These are phyloP conservation scores for Pseudogymnoascus sp. DNA, from an alignment of 2,329 filamentous ascomycete genomes.

Conservation along the genomic window DNA sequence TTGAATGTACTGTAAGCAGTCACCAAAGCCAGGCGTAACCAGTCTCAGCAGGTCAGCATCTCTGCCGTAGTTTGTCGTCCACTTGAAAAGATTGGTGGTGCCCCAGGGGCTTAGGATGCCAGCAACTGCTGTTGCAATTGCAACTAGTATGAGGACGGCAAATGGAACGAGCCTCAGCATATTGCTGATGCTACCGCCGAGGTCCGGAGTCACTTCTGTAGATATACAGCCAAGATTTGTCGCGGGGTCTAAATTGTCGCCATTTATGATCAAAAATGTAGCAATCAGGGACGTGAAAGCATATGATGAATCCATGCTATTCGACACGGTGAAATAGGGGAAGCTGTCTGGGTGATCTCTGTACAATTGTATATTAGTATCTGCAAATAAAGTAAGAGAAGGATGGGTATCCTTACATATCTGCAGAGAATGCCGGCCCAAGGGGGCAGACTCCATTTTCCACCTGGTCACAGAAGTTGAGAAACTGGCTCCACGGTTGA, in stretches of 20 bases:
- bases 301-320: constrained; percentile 75
- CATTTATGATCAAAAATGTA: constrained; percentile 67
- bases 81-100: constrained; percentile 79
- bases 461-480: constrained; percentile 60
- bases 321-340: constrained; percentile 65
- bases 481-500: constrained; percentile 50
- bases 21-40: constrained; percentile 91
- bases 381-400: not conserved
- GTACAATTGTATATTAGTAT: constrained; percentile 13
- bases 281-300: constrained; percentile 75
- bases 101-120: constrained; percentile 92
- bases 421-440: constrained; percentile 59
- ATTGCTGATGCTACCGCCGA: constrained; percentile 62
- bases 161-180: constrained; percentile 71
- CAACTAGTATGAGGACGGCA: constrained; percentile 70
- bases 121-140: constrained; percentile 73
- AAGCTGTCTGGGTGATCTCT: constrained; percentile 41
- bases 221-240: constrained; percentile 72
- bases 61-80: constrained; percentile 95
- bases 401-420: constrained; percentile 34
- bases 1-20: constrained; percentile 95
- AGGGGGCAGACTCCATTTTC: constrained; percentile 66
- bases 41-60: constrained; percentile 86
- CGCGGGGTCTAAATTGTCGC: constrained; percentile 46
- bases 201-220: constrained; percentile 73